A percentile compares a stretch with the other conserved stretches of the same genome.
These are phyloP conservation scores for Eucommia ulmoides DNA, from an alignment of 257 asterid species.

Conservation along the genomic window DNA sequence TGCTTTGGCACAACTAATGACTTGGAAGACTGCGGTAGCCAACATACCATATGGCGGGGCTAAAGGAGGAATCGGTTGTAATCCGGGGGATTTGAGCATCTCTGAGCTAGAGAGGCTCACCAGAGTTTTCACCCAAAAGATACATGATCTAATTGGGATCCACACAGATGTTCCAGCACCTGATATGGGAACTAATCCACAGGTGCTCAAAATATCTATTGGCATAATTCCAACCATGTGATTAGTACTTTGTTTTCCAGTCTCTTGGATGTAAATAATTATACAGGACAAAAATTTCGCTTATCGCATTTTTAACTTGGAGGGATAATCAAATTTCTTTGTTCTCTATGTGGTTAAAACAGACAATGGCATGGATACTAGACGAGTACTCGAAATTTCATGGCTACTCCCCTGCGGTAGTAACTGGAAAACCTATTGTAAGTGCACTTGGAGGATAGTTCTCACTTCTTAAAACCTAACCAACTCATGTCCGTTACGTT, in stretches of 20 bases:
- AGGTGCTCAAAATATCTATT: slow-evolving; percentile 9
- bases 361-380: slow-evolving; percentile 75
- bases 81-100: slow-evolving; percentile 48
- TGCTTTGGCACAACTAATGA: slow-evolving; percentile 89
- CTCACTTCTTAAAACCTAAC: too few species aligned
- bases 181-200: slow-evolving; percentile 64
- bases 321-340: background rate
- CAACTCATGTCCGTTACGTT: too few species aligned
- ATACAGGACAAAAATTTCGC: background rate
- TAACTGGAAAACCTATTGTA: slow-evolving; percentile 57
- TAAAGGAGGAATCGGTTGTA: slow-evolving; percentile 92
- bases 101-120: slow-evolving; percentile 76
- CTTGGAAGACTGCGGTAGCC: slow-evolving; percentile 98
- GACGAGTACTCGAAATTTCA: slow-evolving; percentile 64
- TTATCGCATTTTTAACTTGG: background rate
- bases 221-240: background rate
- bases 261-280: too few species aligned
- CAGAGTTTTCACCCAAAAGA: slow-evolving; percentile 46
- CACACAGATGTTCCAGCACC: slow-evolving; percentile 66
- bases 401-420: slow-evolving; percentile 61
- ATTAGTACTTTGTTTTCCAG: background rate
- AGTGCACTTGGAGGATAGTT: slow-evolving; percentile 5
- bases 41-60: slow-evolving; percentile 97
- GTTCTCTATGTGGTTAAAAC: background rate
- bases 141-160: slow-evolving; percentile 47